Conservation (phyloP, 805 yeast genomes). For the Clavispora santaluciae region DNA sequence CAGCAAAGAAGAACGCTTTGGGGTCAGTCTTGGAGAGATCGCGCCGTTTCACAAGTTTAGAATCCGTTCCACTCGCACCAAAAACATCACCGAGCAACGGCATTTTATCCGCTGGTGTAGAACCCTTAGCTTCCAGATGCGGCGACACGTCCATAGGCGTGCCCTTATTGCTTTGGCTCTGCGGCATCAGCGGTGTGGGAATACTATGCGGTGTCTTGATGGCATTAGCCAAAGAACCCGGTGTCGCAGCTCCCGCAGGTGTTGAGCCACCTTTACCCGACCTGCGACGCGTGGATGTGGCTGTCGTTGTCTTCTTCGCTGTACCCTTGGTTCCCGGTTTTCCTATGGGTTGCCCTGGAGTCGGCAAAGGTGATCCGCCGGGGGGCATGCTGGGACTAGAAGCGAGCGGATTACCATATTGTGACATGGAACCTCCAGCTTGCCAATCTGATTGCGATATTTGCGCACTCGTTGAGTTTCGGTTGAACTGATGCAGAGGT, state of each 20-base stretch:
- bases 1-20: constrained; percentile 44
- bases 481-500: constrained; percentile 9
- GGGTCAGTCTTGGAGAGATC: constrained; percentile 45
- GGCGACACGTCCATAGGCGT: constrained; percentile 40
- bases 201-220: constrained; percentile 42
- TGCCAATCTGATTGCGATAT: constrained; percentile 2
- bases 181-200: constrained; percentile 37
- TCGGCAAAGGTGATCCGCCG: constrained; percentile 7
- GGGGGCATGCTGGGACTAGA: constrained; percentile 13
- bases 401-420: neutral
- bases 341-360: constrained; percentile 7
- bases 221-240: constrained; percentile 33
- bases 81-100: constrained; percentile 19
- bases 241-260: constrained; percentile 35
- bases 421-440: neutral
- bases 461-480: constrained; percentile 3
- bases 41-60: constrained; percentile 41
- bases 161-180: constrained; percentile 34
- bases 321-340: constrained; percentile 22
- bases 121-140: constrained; percentile 2
- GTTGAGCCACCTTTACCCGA: constrained; percentile 22
- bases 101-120: constrained; percentile 3
- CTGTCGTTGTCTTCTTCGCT: neutral
- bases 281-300: constrained; percentile 7
- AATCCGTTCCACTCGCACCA: constrained; percentile 29